Base-by-base conservation (phyloP, 192 early-diverging fungal species). In the Powellomyces hirtus region DNA sequence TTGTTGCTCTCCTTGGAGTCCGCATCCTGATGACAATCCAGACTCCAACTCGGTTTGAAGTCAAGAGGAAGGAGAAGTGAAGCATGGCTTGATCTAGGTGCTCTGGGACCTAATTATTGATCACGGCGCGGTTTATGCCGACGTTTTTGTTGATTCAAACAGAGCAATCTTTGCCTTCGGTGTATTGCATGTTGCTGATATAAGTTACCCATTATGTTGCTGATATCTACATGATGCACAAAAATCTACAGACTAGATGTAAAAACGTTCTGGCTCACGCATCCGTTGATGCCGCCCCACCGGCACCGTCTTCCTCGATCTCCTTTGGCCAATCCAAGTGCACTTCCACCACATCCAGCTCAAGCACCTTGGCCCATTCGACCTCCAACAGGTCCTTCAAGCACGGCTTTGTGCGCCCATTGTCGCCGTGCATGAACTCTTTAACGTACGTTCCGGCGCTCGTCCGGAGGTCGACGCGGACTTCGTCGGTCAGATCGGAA, bases 401-500 rank as follows among this genome's bases (percentile, higher is more conserved):
- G 26, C 84, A 89, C 14, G 95, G 95, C 27, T 68, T 70, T 0
- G 93, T 95, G 26, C 94, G 84, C 3, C 94, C 94, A 18, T 88
- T 68, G 79, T 98, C 95, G n/a, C 94, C 91, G 64, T 95, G 93
- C 1, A 95, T 84, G 88, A 96, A 98, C 79, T 98, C 95, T 66
- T 98, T 98, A 61, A 98, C 81, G 66, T 91, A 94, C 0, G 94
- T 91, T 13, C 95, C 95, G 13, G 95, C 94, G 66, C 88, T 87
- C 0, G 95, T 95, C 46, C 84, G 81, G 66, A 98, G 64, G 49
- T 86, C 78, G 0, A 92, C 75, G 1, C 79, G 79, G 55, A 89
- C 57, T 16, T 52, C 51, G 24, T 65, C 61, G 4, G 40, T 36
- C 22, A 18, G 18, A 4, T 62, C 29, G 6, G 61, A 2, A 8